A percentile compares a stretch with the other conserved stretches of the same genome.
Conservation (phyloP, 805 yeast genomes). For the Zygosaccharomyces lentus region DNA sequence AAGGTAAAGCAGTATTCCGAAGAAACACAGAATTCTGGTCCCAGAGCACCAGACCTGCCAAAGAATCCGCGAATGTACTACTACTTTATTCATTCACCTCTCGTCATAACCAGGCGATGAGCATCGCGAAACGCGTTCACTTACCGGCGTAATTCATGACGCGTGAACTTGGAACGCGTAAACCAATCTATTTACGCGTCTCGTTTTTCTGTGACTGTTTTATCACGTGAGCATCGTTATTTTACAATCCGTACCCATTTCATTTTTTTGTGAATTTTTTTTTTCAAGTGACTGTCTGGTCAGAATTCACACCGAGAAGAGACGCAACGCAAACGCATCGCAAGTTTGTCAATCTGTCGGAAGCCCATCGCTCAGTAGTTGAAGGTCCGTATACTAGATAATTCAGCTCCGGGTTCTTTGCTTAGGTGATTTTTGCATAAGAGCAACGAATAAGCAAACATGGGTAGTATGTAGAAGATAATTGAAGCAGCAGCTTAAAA, state of each 20-base stretch:
- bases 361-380: constrained; percentile 1
- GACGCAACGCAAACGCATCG: constrained; percentile 4
- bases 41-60: neutral
- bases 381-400: neutral
- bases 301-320: neutral
- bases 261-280: neutral
- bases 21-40: neutral
- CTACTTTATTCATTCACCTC: neutral
- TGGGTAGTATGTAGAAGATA: constrained; percentile 64
- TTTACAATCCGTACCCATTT: constrained; percentile 1
- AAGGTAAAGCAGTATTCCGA: neutral
- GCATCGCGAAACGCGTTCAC: constrained; percentile 1
- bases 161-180: constrained; percentile 7
- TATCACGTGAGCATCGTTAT: neutral
- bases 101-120: constrained; percentile 3
- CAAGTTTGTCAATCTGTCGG: constrained; percentile 5
- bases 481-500: neutral
- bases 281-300: neutral
- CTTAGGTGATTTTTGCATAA: neutral
- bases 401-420: neutral
- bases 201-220: constrained; percentile 1
- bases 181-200: neutral
- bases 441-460: constrained; percentile 44
- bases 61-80: neutral
- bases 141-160: neutral